phyloP scores from a whole-genome alignment of 768 basidiomycete species.

The Hericium coralloides region DNA sequence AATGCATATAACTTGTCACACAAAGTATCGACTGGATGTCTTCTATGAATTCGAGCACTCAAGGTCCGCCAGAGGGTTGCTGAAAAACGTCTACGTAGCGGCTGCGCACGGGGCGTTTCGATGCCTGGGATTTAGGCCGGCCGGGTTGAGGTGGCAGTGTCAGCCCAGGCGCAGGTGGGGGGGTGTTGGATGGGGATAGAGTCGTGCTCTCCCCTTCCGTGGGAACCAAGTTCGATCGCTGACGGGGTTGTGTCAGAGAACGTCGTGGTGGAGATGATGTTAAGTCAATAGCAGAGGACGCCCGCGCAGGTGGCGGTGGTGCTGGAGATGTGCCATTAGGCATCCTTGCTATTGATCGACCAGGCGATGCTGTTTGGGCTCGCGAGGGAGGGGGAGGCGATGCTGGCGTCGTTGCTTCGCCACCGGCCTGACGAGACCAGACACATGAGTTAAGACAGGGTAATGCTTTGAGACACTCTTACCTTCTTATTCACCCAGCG shows the following conservation, averaged over 20 bases:
- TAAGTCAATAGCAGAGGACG: slow-evolving; percentile 59
- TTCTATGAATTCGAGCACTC: not conserved
- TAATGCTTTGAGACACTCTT: slow-evolving; percentile 10
- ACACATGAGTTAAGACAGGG: not conserved
- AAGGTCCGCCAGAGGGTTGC: slow-evolving; percentile 21
- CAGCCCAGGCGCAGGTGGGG: slow-evolving; percentile 26
- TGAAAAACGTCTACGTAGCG: slow-evolving; percentile 92
- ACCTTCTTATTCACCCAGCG: slow-evolving; percentile 96
- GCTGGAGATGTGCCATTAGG: slow-evolving; percentile 24
- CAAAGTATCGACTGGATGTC: not conserved
- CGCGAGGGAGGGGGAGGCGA: slow-evolving; percentile 72
- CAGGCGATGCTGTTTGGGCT: slow-evolving; percentile 81
- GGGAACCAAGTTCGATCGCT: slow-evolving; percentile 60
- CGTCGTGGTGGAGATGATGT: slow-evolving; percentile 42
- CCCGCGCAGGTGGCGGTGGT: slow-evolving; percentile 42
- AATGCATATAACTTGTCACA: not conserved
- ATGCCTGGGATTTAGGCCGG: slow-evolving; percentile 46
- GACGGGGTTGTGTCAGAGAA: slow-evolving; percentile 36
- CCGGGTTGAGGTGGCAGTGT: slow-evolving; percentile 38
- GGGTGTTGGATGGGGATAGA: slow-evolving; percentile 24
- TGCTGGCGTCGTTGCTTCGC: slow-evolving; percentile 42
- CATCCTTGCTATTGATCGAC: slow-evolving; percentile 33
- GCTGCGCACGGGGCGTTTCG: slow-evolving; percentile 71
- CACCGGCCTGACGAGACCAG: slow-evolving; percentile 37
- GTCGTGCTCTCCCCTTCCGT: slow-evolving; percentile 24